Evolutionary conservation across 495 filamentous ascomycete species (phyloP), one percentile per base, ranked within the genome.

Genomic region (Lichina pygmaea): DNA sequence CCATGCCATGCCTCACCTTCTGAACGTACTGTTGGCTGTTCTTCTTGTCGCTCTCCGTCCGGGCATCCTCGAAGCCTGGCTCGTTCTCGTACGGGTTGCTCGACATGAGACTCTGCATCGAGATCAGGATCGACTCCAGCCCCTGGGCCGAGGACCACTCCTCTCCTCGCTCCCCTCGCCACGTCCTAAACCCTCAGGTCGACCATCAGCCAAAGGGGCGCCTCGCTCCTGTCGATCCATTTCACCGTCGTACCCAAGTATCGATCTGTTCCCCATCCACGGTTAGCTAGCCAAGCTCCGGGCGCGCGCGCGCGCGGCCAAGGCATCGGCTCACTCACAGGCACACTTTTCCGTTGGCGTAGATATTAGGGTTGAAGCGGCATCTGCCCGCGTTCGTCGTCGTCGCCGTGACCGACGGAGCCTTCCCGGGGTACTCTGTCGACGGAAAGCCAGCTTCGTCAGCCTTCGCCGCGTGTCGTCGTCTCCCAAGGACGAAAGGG

Each of bases 281-380:
- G 6, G 10, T 15, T 40, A 10, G 24, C 43, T 24, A 48, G 50
- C 58, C 48, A 60, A 6, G 33, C 8, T 11, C 13, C 36, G 33
- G 11, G 45, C 37, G 36, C 13, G 10, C 36, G 36, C 10, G 2
- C 13, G 32, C 11, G 24, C n/a, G n/a, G n/a, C n/a, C n/a, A n/a
- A n/a, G n/a, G n/a, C n/a, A n/a, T 5, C 11, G 13, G 13, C 6
- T 2, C 17, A 45, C 73, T 54, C 60, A 93, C 80, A 97, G 61
- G 63, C 89, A 97, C 39, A 97, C 85, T 62, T 81, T 86, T 8
- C 89, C 89, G 33, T 59, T 69, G 6, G 83, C 72, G 56, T 97
- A 97, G 50, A 97, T 93, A 56, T 97, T 97, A 8, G 89, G 89
- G 53, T 93, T 93, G 65, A 94, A 97, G 6, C 89, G 75, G 53